These are phyloP conservation scores for Arbutus unedo DNA, from an alignment of 148 eudicot species.

Conservation along the genomic window DNA sequence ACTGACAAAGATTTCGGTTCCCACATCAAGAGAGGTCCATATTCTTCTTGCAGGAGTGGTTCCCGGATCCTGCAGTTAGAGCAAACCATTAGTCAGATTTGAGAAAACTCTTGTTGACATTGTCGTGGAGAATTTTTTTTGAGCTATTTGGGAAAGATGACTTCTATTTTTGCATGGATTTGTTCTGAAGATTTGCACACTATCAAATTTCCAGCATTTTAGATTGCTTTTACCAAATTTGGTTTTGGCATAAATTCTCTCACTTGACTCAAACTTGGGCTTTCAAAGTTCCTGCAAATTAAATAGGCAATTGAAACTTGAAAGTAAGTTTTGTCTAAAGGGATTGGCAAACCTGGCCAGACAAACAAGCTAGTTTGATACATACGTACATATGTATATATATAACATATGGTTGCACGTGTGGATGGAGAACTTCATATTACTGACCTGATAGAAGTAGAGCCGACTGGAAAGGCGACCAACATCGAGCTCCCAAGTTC, in stretches of 20 bases:
- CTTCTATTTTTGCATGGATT: background rate
- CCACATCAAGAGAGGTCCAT: constrained; percentile 79
- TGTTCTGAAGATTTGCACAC: background rate
- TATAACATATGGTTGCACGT: background rate
- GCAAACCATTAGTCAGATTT: background rate
- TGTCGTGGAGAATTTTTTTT: background rate
- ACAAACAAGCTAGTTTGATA: background rate
- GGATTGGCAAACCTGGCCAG: background rate
- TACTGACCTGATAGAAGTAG: constrained; percentile 67
- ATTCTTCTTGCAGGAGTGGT: constrained; percentile 62
- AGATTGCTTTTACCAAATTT: background rate
- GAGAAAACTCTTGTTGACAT: background rate
- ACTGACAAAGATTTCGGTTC: constrained; percentile 78
- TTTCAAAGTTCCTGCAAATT: background rate
- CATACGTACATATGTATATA: background rate
- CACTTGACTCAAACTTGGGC: background rate
- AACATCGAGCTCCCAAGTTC: constrained; percentile 76
- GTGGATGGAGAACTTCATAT: background rate
- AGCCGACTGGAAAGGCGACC: constrained; percentile 78
- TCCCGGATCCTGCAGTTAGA: constrained; percentile 62
- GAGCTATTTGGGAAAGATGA: no score
- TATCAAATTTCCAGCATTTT: background rate
- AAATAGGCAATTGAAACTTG: no score
- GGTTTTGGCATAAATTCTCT: background rate
- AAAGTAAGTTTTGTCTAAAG: background rate